Evolutionary conservation across 1,139 yeast genomes (phyloP), one percentile per base, ranked within the genome.

Genomic region (Yamadazyma membranifaciens): DNA sequence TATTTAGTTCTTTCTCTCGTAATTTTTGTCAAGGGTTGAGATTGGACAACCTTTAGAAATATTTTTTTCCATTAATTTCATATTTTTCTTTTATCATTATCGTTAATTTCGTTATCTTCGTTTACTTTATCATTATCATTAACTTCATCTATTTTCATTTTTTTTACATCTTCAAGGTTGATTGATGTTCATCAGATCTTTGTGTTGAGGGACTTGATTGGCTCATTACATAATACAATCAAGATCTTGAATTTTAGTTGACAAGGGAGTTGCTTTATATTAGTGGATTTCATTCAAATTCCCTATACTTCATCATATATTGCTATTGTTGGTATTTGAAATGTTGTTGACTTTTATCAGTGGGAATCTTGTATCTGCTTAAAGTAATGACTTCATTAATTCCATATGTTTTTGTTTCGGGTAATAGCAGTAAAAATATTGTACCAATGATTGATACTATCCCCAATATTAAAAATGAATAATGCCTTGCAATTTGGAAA

Each of bases 391-490:
- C 9, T 17, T 34, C 31, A 10, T 31, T 7, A 9, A 5, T n/a
- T 20, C 11, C 9, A 13, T 35, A 12, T 10, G 34, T 28, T 33
- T 47, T 47, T 0, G 81, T 74, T 46, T 78, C 83, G 3, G 78
- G 79, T 39, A 76, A 68, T 31, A 45, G 49, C 33, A 65, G 37
- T 5, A 65, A 46, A 0, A 63, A 33, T 0, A 63, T 25, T 0
- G 65, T 51, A 2, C 75, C 67, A 5, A 52, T 17, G 2, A 68
- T 31, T 27, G 80, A 68, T 6, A 63, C 45, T 0, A 52, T 38
- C 0, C 73, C 69, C 41, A 78, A 62, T 1, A 69, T 44, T 4
- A 75, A 47, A 50, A 79, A 79, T 0, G 74, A 60, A 48, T 70
- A 74, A 57, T 69, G 66, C 33, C 67, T 67, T 9, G 74, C 46